Conservation (phyloP, 805 yeast genomes). For the Yueomyces sinensis region DNA sequence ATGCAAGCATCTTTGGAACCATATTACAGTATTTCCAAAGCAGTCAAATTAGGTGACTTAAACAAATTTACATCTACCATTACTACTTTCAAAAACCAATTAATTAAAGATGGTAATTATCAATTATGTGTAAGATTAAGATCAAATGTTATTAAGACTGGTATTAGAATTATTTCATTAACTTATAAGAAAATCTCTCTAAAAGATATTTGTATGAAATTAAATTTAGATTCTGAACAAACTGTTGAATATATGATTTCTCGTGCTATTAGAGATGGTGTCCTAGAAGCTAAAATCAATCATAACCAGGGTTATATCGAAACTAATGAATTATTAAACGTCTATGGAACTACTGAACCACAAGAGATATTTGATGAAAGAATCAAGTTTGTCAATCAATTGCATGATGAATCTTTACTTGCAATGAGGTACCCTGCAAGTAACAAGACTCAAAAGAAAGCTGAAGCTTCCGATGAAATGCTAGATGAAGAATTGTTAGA, state of each 20-base stretch:
- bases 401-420: constrained; percentile 85
- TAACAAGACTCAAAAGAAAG: constrained; percentile 13
- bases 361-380: constrained; percentile 84
- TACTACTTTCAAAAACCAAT: constrained; percentile 42
- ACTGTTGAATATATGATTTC: constrained; percentile 95
- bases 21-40: constrained; percentile 75
- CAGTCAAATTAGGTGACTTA: constrained; percentile 87
- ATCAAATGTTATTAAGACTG: constrained; percentile 96
- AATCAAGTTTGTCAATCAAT: constrained; percentile 77
- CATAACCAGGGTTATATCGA: constrained; percentile 88
- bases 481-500: constrained; percentile 15
- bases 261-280: constrained; percentile 94
- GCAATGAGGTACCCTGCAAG: constrained; percentile 81
- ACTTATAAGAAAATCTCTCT: constrained; percentile 84
- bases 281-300: constrained; percentile 86
- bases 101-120: constrained; percentile 67
- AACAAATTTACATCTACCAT: constrained; percentile 64
- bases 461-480: constrained; percentile 13
- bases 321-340: constrained; percentile 72
- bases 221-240: constrained; percentile 86
- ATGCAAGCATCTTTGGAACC: constrained; percentile 57
- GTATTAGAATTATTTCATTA: constrained; percentile 83
- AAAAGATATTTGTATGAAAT: constrained; percentile 84
- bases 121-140: constrained; percentile 79
- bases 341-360: constrained; percentile 80